phyloP scores from a whole-genome alignment of 2,329 filamentous ascomycete species.

The Aspergillus aculeatus region DNA sequence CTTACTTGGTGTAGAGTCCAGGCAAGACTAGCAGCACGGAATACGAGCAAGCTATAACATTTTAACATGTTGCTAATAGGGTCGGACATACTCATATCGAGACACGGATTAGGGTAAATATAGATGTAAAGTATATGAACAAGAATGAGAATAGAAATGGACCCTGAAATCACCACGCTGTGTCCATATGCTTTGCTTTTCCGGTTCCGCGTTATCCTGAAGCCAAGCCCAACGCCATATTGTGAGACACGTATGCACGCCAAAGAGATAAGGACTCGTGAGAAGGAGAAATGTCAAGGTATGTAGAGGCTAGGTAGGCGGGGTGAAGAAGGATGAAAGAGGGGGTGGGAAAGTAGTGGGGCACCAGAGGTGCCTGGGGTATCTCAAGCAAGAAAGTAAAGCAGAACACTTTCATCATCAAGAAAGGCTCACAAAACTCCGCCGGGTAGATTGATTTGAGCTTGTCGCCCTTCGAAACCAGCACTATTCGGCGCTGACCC shows the following conservation, averaged over 20 bases:
- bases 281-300: background rate
- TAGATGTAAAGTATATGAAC: background rate
- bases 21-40: no score
- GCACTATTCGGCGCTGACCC: conserved; percentile 34
- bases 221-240: background rate
- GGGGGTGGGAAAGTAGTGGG: background rate
- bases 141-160: background rate
- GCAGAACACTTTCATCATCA: conserved; percentile 4
- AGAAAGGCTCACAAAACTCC: conserved; percentile 26
- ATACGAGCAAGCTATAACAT: no score
- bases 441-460: conserved; percentile 34
- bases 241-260: background rate
- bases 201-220: background rate
- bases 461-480: conserved; percentile 30
- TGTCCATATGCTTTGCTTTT: background rate
- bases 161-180: background rate
- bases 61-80: no score
- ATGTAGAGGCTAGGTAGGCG: background rate
- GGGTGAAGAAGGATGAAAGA: background rate
- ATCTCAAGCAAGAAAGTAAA: conserved; percentile 22
- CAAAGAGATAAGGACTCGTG: background rate
- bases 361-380: conserved; percentile 13
- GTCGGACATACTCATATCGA: background rate
- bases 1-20: no score
- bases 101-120: background rate